Percentiles rank a stretch among this genome's conserved stretches.
phyloP scores from a whole-genome alignment of 345 rosid species.

The Eutrema yunnanense region DNA sequence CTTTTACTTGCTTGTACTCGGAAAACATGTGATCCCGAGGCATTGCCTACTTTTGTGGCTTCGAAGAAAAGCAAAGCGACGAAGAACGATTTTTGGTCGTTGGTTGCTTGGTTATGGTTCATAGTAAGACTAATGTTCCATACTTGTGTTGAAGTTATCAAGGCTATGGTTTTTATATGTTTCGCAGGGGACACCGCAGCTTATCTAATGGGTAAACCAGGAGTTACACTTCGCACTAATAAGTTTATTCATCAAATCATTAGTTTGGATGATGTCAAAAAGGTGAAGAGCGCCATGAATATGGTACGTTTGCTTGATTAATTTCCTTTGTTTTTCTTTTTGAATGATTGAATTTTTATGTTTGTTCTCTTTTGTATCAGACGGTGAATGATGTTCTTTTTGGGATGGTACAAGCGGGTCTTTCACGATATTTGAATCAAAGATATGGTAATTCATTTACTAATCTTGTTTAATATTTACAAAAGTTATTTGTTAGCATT shows the following conservation, averaged over 20 bases:
- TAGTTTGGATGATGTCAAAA: conserved; percentile 49
- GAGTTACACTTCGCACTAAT: conserved; percentile 4
- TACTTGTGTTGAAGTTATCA: conserved; percentile 38
- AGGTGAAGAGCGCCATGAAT: conserved; percentile 13
- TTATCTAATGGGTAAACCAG: conserved; percentile 32
- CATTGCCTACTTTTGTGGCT: conserved; percentile 35
- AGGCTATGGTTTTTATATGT: conserved; percentile 20
- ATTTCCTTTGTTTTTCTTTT: background rate
- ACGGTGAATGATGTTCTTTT: conserved; percentile 64
- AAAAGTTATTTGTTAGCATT: background rate
- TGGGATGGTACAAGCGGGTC: conserved; percentile 56
- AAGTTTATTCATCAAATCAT: conserved; percentile 36
- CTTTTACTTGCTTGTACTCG: conserved; percentile 47
- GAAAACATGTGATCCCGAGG: conserved; percentile 41
- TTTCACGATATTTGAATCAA: conserved; percentile 45
- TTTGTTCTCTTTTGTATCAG: conserved; percentile 17
- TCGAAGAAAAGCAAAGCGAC: background rate
- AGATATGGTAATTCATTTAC: conserved; percentile 35
- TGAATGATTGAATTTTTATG: no score
- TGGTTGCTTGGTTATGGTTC: conserved; percentile 35
- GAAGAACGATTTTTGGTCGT: background rate
- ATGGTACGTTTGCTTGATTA: background rate
- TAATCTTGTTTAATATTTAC: background rate
- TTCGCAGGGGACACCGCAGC: conserved; percentile 29
- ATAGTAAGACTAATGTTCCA: conserved; percentile 34